phyloP scores from a whole-genome alignment of 257 asterid genomes.

The Asclepias syriaca region DNA sequence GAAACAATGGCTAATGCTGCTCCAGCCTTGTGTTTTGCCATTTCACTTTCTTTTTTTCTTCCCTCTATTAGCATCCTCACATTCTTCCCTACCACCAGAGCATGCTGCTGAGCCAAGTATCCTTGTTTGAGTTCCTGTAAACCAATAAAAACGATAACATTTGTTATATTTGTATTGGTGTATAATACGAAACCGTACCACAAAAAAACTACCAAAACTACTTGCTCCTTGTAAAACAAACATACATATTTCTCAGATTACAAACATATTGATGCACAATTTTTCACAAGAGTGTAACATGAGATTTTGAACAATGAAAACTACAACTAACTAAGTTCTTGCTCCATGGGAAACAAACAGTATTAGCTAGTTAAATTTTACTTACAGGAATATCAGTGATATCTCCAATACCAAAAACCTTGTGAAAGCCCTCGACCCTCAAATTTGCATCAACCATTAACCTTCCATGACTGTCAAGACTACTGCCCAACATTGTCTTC shows the following conservation, averaged over 20 bases:
- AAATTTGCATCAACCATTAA: constrained; percentile 57
- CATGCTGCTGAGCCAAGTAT: constrained; percentile 61
- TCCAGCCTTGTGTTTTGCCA: constrained; percentile 55
- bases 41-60: constrained; percentile 24
- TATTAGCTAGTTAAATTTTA: background rate
- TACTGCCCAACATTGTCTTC: constrained; percentile 41
- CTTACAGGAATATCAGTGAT: constrained; percentile 70
- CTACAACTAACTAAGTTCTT: no score
- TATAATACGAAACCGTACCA: no score
- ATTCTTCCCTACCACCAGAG: constrained; percentile 57
- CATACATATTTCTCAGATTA: no score
- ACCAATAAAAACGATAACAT: background rate
- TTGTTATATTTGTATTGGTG: background rate
- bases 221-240: no score
- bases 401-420: constrained; percentile 73
- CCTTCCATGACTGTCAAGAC: constrained; percentile 57
- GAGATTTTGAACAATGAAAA: no score
- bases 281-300: no score
- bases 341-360: no score
- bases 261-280: no score
- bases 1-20: constrained; percentile 56
- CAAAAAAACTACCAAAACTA: no score
- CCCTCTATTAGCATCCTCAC: constrained; percentile 47
- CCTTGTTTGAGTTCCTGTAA: constrained; percentile 84
- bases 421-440: constrained; percentile 57